Evolutionary conservation across 345 rosid species (phyloP).

Genomic region (thale cress (Arabidopsis thaliana)): DNA sequence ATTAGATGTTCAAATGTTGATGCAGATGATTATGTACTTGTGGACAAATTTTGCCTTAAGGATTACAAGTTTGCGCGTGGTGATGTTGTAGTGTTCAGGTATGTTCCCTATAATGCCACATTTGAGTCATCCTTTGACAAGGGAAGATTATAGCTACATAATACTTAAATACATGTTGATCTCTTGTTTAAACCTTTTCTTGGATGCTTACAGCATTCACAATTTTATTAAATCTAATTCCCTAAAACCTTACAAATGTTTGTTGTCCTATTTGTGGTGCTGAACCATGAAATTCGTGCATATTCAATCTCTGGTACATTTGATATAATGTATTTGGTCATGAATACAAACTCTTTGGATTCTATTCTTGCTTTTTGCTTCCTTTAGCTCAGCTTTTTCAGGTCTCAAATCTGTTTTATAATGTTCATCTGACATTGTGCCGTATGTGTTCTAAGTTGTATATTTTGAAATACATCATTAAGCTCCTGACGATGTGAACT

Average conservation of each 20-base stretch:
- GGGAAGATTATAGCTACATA: not conserved
- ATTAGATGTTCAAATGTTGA: constrained; percentile 39
- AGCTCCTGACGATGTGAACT: constrained; percentile 29
- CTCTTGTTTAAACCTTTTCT: not conserved
- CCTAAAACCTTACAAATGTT: not conserved
- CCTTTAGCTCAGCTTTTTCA: constrained; percentile 11
- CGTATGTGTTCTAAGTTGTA: constrained; percentile 7
- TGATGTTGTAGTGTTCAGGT: constrained; percentile 85
- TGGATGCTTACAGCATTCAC: not conserved
- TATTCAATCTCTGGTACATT: not conserved
- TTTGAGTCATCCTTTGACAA: constrained; percentile 18
- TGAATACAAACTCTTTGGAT: constrained; percentile 14
- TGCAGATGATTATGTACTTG: constrained; percentile 84
- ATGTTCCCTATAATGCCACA: constrained; percentile 33
- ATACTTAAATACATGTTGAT: constrained; percentile 13
- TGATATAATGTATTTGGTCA: constrained; percentile 3
- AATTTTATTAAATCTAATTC: constrained; percentile 8
- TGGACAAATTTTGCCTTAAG: constrained; percentile 79
- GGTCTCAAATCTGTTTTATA: not conserved
- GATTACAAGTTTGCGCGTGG: constrained; percentile 81
- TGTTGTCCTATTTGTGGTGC: not conserved
- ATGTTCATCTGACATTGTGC: constrained; percentile 13
- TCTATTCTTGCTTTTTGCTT: constrained; percentile 4
- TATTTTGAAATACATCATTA: not conserved
- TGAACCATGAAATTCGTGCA: not conserved